phyloP scores from a whole-genome alignment of 1,284 basidiomycete species.

The Vanrija pseudolonga region DNA sequence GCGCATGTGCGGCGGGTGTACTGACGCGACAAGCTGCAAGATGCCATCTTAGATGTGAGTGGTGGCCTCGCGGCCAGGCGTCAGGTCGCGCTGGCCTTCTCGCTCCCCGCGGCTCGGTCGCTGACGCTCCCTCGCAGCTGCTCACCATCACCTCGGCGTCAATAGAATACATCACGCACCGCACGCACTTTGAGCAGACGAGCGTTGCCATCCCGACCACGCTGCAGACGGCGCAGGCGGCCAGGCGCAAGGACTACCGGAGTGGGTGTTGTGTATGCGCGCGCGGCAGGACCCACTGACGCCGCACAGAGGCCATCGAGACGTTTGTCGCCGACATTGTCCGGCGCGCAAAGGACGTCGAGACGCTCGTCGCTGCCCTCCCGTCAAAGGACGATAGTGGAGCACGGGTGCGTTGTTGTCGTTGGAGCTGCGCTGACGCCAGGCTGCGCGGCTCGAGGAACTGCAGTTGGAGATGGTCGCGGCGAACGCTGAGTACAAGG shows the following conservation, averaged over 20 bases:
- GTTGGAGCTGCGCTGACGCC: neutral
- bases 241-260: slow-evolving; percentile 30
- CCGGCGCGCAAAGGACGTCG: slow-evolving; percentile 43
- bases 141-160: slow-evolving; percentile 46
- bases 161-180: slow-evolving; percentile 46
- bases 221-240: slow-evolving; percentile 29
- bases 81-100: too few species aligned
- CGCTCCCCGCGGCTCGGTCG: too few species aligned
- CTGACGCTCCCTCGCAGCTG: slow-evolving; percentile 27
- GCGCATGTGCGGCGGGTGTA: slow-evolving; percentile 9
- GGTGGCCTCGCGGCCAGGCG: too few species aligned
- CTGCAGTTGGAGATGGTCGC: slow-evolving; percentile 41
- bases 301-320: slow-evolving; percentile 36
- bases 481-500: slow-evolving; percentile 43
- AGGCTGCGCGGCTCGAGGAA: slow-evolving; percentile 33
- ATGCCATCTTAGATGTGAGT: slow-evolving; percentile 48
- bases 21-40: slow-evolving; percentile 44
- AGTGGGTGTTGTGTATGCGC: slow-evolving; percentile 27
- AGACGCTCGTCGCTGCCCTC: slow-evolving; percentile 39
- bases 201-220: slow-evolving; percentile 39
- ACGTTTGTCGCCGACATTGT: slow-evolving; percentile 45
- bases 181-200: slow-evolving; percentile 46
- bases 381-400: slow-evolving; percentile 40
- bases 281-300: neutral
- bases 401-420: slow-evolving; percentile 24